Evolutionary conservation across 441 rosid genomes (phyloP), one percentile per base, ranked within the genome.

Genomic region (Theobroma grandiflorum): DNA sequence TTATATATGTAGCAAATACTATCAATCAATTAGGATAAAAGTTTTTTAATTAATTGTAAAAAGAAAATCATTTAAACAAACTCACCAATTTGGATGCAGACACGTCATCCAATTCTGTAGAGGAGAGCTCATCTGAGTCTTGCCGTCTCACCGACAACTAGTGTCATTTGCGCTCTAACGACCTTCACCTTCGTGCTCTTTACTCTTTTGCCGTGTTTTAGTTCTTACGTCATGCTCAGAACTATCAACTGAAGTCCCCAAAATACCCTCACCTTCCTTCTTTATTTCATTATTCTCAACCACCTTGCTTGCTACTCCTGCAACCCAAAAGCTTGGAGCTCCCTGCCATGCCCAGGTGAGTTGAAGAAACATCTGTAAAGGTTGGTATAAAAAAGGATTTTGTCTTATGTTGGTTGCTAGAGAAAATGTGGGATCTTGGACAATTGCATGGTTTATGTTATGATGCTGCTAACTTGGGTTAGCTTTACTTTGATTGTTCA

Each of bases 181-280:
- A 53, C 8, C 8, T 4, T n/a, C 22, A 53, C 8, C 8, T 18
- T n/a, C 22, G 7, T 4, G 55, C 0, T 61, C 65, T 11, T 61
- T 26, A n/a, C 15, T 6, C 33, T 8, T 35, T 63, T 33, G 20
- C 43, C 42, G 8, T 15, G 61, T 40, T 6, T 72, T 78, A 58
- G 87, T 58, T 81, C 20, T 10, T 35, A 52, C 38, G 33, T 84
- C 83, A 16, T 53, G 15, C n/a, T 81, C 84, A 66, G 63, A 38
- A 74, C 72, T 42, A 72, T 70, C 47, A 1, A 8, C 4, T 16
- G 0, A 57, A 78, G 53, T 65, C 38, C 15, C 66, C 22, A 68
- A 52, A 71, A 33, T 31, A 5, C 61, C 77, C 65, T 82, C 78
- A 45, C 61, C 22, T 49, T 59, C 59, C 63, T 2, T 55, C 62